Evolutionary conservation across 2,329 filamentous ascomycete genomes (phyloP).

Genomic region (Cercospora sp.): DNA sequence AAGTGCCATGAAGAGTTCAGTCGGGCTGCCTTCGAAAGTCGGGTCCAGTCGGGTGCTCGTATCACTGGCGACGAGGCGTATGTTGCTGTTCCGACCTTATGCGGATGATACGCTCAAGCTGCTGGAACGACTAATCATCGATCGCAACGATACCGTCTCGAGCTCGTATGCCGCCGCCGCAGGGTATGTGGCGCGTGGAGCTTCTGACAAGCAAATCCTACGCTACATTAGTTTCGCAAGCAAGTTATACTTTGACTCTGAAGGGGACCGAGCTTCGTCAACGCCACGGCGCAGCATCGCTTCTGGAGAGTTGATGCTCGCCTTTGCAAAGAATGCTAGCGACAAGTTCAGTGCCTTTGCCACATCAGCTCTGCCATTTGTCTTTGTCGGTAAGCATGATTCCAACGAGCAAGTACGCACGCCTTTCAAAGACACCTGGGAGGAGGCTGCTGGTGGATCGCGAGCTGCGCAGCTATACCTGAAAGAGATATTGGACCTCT

Average conservation of each 20-base stretch:
- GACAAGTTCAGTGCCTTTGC: slow-evolving; percentile 83
- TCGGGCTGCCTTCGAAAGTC: slow-evolving; percentile 92
- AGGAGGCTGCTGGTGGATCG: slow-evolving; percentile 81
- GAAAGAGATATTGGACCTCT: slow-evolving; percentile 73
- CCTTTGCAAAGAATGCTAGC: slow-evolving; percentile 80
- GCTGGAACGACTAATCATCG: slow-evolving; percentile 78
- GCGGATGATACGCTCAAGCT: slow-evolving; percentile 74
- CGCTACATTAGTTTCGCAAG: slow-evolving; percentile 58
- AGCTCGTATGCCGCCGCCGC: slow-evolving; percentile 82
- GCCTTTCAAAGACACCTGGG: slow-evolving; percentile 83
- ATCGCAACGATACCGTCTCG: slow-evolving; percentile 91
- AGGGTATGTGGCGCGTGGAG: slow-evolving; percentile 75
- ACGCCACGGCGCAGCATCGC: slow-evolving; percentile 57
- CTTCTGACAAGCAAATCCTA: slow-evolving; percentile 60
- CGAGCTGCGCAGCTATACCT: slow-evolving; percentile 82
- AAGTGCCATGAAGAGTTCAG: slow-evolving; percentile 76
- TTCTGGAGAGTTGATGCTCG: slow-evolving; percentile 77
- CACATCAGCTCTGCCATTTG: slow-evolving; percentile 74
- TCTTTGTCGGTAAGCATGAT: slow-evolving; percentile 86
- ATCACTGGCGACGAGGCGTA: slow-evolving; percentile 78
- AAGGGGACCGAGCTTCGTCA: slow-evolving; percentile 62
- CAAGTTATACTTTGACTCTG: slow-evolving; percentile 75
- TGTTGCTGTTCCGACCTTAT: slow-evolving; percentile 71
- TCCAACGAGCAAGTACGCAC: slow-evolving; percentile 75
- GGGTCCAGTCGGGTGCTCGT: slow-evolving; percentile 83